These are phyloP conservation scores for Penicillium atrosanguineum DNA, from an alignment of 495 filamentous ascomycete genomes.

Conservation along the genomic window DNA sequence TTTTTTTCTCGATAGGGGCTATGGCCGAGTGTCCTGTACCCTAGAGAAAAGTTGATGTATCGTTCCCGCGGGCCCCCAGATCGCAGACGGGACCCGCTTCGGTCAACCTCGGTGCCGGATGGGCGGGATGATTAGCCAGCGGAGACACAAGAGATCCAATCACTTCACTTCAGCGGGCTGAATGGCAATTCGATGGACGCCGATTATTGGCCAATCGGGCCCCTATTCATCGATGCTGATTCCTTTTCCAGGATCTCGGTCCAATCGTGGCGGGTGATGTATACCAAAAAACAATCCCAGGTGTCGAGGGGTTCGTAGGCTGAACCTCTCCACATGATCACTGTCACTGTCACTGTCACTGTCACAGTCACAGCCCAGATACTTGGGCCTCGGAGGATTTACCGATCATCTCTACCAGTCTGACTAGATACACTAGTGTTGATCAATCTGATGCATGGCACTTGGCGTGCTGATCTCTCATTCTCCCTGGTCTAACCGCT, in stretches of 20 bases:
- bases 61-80: slow-evolving; percentile 13
- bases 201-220: slow-evolving; percentile 22
- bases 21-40: not conserved
- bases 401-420: slow-evolving; percentile 15
- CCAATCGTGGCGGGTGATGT: slow-evolving; percentile 9
- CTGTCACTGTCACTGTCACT: slow-evolving; percentile 7
- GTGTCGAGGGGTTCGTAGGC: no score
- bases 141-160: slow-evolving; percentile 1
- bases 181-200: not conserved
- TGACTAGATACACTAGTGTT: not conserved
- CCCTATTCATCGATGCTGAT: not conserved
- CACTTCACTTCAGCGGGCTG: not conserved
- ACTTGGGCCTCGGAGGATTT: slow-evolving; percentile 16
- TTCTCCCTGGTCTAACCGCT: not conserved
- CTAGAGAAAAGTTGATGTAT: slow-evolving; percentile 24
- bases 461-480: slow-evolving; percentile 21
- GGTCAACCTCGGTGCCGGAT: slow-evolving; percentile 10
- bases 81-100: slow-evolving; percentile 13
- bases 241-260: not conserved
- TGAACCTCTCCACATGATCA: slow-evolving; percentile 1
- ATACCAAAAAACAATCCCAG: not conserved
- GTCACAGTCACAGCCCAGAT: not conserved
- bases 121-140: slow-evolving; percentile 6
- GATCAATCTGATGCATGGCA: slow-evolving; percentile 30
- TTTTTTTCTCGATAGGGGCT: no score